These are phyloP conservation scores for Pyrus communis DNA, from an alignment of 306 rosid species.

Conservation along the genomic window DNA sequence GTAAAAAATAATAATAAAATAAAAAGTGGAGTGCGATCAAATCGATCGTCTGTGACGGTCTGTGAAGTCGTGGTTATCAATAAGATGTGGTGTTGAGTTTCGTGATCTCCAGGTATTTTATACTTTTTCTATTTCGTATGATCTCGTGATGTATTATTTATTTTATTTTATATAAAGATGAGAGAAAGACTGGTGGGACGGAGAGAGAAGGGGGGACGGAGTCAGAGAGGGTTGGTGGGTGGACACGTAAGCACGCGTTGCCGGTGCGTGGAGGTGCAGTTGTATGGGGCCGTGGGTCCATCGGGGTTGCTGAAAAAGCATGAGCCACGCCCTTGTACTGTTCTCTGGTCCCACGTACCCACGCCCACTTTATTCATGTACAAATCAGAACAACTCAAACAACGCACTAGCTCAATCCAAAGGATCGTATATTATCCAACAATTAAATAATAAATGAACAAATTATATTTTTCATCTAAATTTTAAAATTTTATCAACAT, in stretches of 20 bases:
- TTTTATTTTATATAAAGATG: neutral
- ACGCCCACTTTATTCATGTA: neutral
- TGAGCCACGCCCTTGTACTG: slow-evolving; percentile 35
- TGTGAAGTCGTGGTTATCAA: no score
- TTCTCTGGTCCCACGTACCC: slow-evolving; percentile 41
- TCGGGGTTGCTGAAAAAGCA: slow-evolving; percentile 46
- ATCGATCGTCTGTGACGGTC: neutral
- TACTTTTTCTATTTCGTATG: neutral
- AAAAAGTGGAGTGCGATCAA: neutral
- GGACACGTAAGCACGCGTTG: slow-evolving; percentile 86
- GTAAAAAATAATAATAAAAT: neutral
- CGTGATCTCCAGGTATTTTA: slow-evolving; percentile 11
- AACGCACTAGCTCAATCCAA: no score
- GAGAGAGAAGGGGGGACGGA: neutral
- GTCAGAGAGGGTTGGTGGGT: neutral
- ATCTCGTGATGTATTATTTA: slow-evolving; percentile 4
- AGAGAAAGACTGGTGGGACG: neutral
- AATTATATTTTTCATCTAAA: no score
- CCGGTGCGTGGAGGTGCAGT: slow-evolving; percentile 70
- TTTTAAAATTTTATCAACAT: accelerated
- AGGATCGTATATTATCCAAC: no score
- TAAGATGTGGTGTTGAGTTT: neutral
- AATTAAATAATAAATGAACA: no score
- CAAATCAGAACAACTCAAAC: no score
- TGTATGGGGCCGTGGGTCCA: slow-evolving; percentile 88